Evolutionary conservation across 345 rosid species (phyloP), one percentile per base, ranked within the genome.

Genomic region (Abelmoschus esculentus): DNA sequence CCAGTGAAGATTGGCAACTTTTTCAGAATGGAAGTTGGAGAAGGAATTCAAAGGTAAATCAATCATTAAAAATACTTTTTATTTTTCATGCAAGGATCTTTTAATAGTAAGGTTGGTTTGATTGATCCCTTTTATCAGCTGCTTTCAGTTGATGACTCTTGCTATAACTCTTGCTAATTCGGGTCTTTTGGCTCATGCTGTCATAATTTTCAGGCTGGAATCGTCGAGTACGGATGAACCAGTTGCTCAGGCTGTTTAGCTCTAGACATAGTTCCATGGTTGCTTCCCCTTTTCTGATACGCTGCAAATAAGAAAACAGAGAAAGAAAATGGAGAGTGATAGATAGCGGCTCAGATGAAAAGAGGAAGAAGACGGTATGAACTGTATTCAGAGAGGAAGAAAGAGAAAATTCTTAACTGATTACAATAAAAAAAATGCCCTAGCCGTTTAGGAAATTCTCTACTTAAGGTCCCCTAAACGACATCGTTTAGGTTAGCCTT

Each of bases 21-120:
- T 80, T 85, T 90, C 70, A 86, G 99, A 84, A 88, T 95, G 78
- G 96, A 95, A 78, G 96, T 91, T 71, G 99, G 99, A 67, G 99
- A 95, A 84, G 98, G 98, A 85, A 80, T 90, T 77, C 82, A 86
- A 78, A 90, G 96, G 99, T 95, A 84, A 31, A 31, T 31, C 32
- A 3, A 31, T 4, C 32, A 31, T 31, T 31, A 31, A 31, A 31
- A 31, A 31, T 31, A 31, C 32, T 2, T 31, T 31, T 31, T 31
- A 2, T 31, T 31, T 2, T 31, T 31, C 32, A 31, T 31, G 32
- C 4, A 1, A 22, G 71, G 17, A 67, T 55, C 49, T 72, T 31
- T 36, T 8, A 62, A 62, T 38, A 38, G 22, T 18, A 17, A 17
- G 15, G 7, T 40, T 62, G 5, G 9, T 62, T 63, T 46, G 32